Conservation (phyloP, 768 basidiomycete genomes). For the Neoboletus magnificus region DNA sequence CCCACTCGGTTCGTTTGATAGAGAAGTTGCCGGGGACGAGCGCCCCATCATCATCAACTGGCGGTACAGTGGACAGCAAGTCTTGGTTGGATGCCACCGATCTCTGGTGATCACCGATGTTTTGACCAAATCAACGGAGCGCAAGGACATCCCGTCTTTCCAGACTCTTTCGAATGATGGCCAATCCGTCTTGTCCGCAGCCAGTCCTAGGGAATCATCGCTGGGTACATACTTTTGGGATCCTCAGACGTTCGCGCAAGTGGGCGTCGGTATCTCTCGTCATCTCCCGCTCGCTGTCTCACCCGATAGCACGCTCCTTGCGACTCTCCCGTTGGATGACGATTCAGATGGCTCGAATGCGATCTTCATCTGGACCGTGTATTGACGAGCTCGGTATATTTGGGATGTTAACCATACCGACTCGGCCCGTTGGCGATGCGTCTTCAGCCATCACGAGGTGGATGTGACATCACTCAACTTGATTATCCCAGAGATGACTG, state of each 20-base stretch:
- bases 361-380: background rate
- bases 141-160: background rate
- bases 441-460: background rate
- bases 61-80: background rate
- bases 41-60: background rate
- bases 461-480: background rate
- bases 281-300: background rate
- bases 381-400: background rate
- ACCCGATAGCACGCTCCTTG: background rate
- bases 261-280: background rate
- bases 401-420: background rate
- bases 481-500: background rate
- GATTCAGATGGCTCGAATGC: background rate
- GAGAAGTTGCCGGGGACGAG: background rate
- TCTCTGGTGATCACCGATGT: background rate
- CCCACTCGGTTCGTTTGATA: background rate
- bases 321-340: background rate
- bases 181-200: background rate
- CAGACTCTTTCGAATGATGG: background rate
- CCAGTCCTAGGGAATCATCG: background rate
- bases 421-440: background rate
- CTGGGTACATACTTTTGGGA: constrained; percentile 5
- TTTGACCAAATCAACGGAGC: background rate
- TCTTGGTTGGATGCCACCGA: constrained; percentile 1
- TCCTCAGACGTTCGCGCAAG: background rate